phyloP scores from a whole-genome alignment of 2,329 filamentous ascomycete species.

The Colletotrichum plurivorum region DNA sequence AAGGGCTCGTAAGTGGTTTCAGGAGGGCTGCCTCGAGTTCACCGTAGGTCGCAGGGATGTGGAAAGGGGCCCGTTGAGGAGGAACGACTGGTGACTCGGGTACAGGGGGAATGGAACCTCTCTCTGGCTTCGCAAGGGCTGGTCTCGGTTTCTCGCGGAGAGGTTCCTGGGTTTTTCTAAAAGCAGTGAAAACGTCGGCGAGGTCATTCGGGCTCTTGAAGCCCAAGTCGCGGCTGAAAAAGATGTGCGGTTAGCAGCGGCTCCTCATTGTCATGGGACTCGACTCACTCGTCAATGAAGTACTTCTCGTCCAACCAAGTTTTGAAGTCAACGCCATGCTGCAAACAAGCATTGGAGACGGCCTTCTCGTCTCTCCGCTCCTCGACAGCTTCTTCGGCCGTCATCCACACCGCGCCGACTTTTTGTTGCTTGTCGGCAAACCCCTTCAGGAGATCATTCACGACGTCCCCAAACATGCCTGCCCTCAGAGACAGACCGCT shows the following conservation, averaged over 20 bases:
- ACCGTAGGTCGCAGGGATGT: conserved; percentile 69
- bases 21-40: conserved; percentile 68
- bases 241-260: conserved; percentile 40
- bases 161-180: conserved; percentile 80
- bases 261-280: not conserved
- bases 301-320: conserved; percentile 84
- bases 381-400: conserved; percentile 77
- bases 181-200: conserved; percentile 82
- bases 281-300: conserved; percentile 81
- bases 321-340: conserved; percentile 71
- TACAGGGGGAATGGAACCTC: conserved; percentile 68
- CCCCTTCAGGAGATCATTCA: conserved; percentile 69
- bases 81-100: conserved; percentile 67
- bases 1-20: conserved; percentile 67
- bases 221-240: conserved; percentile 74
- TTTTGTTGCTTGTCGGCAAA: conserved; percentile 58
- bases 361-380: conserved; percentile 75
- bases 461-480: conserved; percentile 71
- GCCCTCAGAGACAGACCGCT: conserved; percentile 76
- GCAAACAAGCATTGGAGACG: conserved; percentile 66
- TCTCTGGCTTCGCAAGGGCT: conserved; percentile 66
- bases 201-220: conserved; percentile 71
- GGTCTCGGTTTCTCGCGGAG: conserved; percentile 75
- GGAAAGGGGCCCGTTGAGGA: conserved; percentile 73
- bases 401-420: conserved; percentile 81